Evolutionary conservation across 768 basidiomycete genomes (phyloP), one percentile per base, ranked within the genome.

Genomic region (Pleurotus platypus): DNA sequence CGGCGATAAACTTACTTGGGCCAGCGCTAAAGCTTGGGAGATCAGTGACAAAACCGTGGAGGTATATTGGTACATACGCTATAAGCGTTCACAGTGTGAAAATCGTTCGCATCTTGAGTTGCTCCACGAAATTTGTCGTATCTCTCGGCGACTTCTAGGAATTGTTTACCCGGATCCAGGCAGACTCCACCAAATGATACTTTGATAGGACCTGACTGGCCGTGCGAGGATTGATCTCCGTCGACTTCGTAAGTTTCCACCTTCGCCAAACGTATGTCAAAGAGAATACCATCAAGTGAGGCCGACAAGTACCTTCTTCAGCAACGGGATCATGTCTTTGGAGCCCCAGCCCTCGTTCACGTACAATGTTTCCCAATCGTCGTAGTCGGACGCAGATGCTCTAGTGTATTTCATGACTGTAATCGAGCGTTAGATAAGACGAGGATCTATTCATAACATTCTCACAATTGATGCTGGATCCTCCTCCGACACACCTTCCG

Each of bases 291-390:
- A 15, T 4, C 2, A 16, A 22, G n/a, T 45, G 42, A 18, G 30
- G 3, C 8, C 20, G 42, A 7, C 3, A n/a, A 45, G 42, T 35
- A 75, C 80, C 74, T 79, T 81, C 57, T 61, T 70, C 15, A 78
- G 58, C 1, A 79, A 61, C 1, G 79, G 80, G 22, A 80, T 65
- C 0, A 81, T 64, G n/a, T 75, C 70, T 11, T 69, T 58, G 4
- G 74, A 75, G n/a, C 75, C 67, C 80, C 80, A 81, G 3, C 78
- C 80, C 0, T 67, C 54, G 55, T 80, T 79, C 11, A 66, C 69
- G 26, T 74, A 63, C 12, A 64, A 61, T 2, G 22, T 66, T 55
- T 74, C 71, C 79, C 79, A 80, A 46, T 75, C 76, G 40, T 81
- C 76, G 18, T 74, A 80, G 58, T 81, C 79, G 0, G 77, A 78